Conservation (phyloP, 176 grass and related monocot species). For the Alloteropsis semialata region DNA sequence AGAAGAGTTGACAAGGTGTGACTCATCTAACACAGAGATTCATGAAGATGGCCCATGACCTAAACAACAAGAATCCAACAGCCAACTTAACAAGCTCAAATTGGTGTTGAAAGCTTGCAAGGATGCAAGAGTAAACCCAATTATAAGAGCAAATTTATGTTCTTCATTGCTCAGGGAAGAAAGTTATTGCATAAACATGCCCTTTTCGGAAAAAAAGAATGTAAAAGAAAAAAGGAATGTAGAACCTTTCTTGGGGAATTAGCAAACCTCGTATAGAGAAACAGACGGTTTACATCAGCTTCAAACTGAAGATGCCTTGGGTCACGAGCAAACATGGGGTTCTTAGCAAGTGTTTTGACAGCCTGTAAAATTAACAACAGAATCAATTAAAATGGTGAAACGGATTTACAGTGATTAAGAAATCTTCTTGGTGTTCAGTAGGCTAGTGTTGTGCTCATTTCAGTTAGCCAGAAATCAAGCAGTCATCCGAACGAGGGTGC, state of each 20-base stretch:
- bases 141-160: not conserved
- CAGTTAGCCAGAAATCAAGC: not conserved
- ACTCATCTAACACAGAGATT: not conserved
- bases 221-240: not conserved
- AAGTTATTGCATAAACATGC: not conserved
- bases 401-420: not conserved
- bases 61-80: constrained; percentile 13
- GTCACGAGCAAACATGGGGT: constrained; percentile 63
- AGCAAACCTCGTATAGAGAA: constrained; percentile 88
- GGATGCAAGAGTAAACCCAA: not conserved
- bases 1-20: constrained; percentile 2
- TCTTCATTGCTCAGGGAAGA: not conserved
- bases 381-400: constrained; percentile 5
- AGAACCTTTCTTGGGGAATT: not conserved
- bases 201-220: not conserved
- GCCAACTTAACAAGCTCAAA: not conserved
- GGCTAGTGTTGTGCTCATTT: not conserved
- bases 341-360: constrained; percentile 62
- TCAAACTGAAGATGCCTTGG: constrained; percentile 90
- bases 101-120: not conserved
- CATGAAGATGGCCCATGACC: not conserved
- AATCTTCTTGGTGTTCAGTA: not conserved
- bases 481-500: not conserved
- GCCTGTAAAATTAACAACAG: constrained; percentile 46
- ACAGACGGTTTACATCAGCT: constrained; percentile 73